A percentile compares a stretch with the other conserved stretches of the same genome.
Evolutionary conservation across 2,329 filamentous ascomycete genomes (phyloP).

Genomic region (Hypoxylon sp.): DNA sequence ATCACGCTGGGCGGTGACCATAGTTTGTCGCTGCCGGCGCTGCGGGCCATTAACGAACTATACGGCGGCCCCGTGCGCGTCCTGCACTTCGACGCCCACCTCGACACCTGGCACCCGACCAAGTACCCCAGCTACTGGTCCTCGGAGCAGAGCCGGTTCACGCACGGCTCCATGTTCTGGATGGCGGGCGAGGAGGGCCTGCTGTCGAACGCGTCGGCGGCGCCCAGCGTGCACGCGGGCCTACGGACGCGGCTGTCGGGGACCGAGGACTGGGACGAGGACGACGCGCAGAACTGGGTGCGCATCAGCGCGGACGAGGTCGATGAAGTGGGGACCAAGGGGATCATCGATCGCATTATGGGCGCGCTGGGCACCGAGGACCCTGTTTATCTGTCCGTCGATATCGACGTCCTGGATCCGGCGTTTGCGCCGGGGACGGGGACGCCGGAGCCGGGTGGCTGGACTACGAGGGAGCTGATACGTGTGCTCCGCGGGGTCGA

Average conservation of each 20-base stretch:
- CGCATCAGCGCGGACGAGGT: slow-evolving; percentile 88
- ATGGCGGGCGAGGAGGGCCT: slow-evolving; percentile 84
- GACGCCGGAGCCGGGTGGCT: slow-evolving; percentile 90
- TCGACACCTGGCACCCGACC: slow-evolving; percentile 87
- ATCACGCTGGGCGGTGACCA: slow-evolving; percentile 81
- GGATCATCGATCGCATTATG: slow-evolving; percentile 78
- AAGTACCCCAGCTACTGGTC: slow-evolving; percentile 84
- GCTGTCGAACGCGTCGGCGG: slow-evolving; percentile 13
- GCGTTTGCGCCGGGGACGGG: slow-evolving; percentile 78
- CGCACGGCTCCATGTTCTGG: slow-evolving; percentile 93
- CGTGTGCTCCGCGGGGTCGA: slow-evolving; percentile 85
- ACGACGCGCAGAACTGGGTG: slow-evolving; percentile 80
- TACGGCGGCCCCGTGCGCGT: slow-evolving; percentile 74
- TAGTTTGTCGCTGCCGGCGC: slow-evolving; percentile 74
- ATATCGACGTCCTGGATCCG: slow-evolving; percentile 82
- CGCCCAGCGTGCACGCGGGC: slow-evolving; percentile 82
- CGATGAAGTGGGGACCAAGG: slow-evolving; percentile 80
- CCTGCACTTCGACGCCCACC: slow-evolving; percentile 81
- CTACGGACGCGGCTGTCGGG: slow-evolving; percentile 81
- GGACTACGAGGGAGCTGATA: slow-evolving; percentile 90
- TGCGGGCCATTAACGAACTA: slow-evolving; percentile 72
- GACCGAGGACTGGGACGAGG: slow-evolving; percentile 76
- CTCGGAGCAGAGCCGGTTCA: slow-evolving; percentile 78
- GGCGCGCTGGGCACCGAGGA: slow-evolving; percentile 76
- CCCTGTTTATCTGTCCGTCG: slow-evolving; percentile 83